phyloP scores from a whole-genome alignment of 1,139 yeast species.

The Taiozyma sp. region DNA sequence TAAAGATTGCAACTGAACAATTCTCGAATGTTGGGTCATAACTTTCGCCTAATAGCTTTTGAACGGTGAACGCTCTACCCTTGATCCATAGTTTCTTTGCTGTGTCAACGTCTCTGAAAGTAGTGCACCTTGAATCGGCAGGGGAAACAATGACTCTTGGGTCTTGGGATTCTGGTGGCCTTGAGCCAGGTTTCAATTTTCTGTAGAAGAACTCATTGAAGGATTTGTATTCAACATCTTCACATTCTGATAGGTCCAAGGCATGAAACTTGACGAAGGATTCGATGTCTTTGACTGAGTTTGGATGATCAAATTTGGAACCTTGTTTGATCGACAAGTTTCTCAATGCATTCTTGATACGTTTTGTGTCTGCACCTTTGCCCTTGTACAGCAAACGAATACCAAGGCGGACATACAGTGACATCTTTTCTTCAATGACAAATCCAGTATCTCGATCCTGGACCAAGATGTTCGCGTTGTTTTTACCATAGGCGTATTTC shows the following conservation, averaged over 20 bases:
- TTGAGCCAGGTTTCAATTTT: constrained; percentile 62
- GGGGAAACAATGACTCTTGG: constrained; percentile 62
- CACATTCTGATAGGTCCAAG: constrained; percentile 68
- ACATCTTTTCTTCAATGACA: constrained; percentile 88
- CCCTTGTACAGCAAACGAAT: constrained; percentile 82
- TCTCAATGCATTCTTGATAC: constrained; percentile 53
- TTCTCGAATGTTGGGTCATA: constrained; percentile 33
- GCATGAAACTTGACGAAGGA: constrained; percentile 81
- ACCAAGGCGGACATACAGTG: constrained; percentile 82
- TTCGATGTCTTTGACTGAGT: constrained; percentile 61
- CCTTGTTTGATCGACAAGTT: constrained; percentile 81
- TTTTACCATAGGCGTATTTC: constrained; percentile 79
- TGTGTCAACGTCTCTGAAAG: constrained; percentile 52
- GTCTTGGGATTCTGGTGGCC: constrained; percentile 61
- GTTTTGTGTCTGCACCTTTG: constrained; percentile 49
- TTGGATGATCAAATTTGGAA: constrained; percentile 67
- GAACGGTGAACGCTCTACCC: constrained; percentile 71
- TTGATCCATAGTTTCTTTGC: constrained; percentile 90
- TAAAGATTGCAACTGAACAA: constrained; percentile 70
- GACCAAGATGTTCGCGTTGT: constrained; percentile 89
- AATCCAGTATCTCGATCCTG: constrained; percentile 89
- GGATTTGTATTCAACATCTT: constrained; percentile 49
- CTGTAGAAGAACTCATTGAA: constrained; percentile 92
- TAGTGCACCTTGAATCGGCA: constrained; percentile 85
- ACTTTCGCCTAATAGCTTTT: constrained; percentile 53